Evolutionary conservation across 2,329 filamentous ascomycete genomes (phyloP), one percentile per base, ranked within the genome.

Genomic region (Apiospora pterosperma): DNA sequence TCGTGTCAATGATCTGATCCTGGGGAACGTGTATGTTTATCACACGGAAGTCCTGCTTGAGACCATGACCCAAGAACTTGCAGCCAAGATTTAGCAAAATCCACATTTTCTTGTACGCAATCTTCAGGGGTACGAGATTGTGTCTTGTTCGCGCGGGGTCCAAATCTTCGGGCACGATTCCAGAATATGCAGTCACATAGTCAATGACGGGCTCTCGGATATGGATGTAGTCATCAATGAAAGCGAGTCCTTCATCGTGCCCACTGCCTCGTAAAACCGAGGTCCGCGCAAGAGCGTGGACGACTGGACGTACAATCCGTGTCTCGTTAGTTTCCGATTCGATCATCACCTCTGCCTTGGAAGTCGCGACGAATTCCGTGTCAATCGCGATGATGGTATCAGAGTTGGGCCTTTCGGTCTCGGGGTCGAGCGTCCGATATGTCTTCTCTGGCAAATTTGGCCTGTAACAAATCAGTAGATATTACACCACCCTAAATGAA

Each of bases 51-150:
- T 99, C 96, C 71, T 96, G 95, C 69, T 92, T 92, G 48, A 99
- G 83, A 4, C 95, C 95, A 73, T 99, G 96, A 2, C 96, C 96
- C 5, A 99, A 86, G 75, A 99, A 99, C 67, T 92, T 88, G 78
- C 93, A 97, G 59, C 96, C 96, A 0, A 98, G 84, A 74, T 99
- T 99, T 36, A 99, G 86, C 21, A 99, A 84, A 19, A 98, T 87
- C 96, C 96, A 99, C 36, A 99, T 88, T 77, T 97, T 97, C 79
- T 99, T 99, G 83, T 98, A 99, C 1, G 92, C 94, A 65, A 92
- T 87, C 76, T 99, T 99, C 44, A 98, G 84, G 1, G 91, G 86
- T 10, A 98, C 89, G 0, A 98, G 86, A 63, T 93, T 92, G 77
- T 97, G 95, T 52, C 91, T 92, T n/a, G 86, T 84, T 64, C 88